Conservation (phyloP, 805 yeast genomes). For the Pichia manshurica region DNA sequence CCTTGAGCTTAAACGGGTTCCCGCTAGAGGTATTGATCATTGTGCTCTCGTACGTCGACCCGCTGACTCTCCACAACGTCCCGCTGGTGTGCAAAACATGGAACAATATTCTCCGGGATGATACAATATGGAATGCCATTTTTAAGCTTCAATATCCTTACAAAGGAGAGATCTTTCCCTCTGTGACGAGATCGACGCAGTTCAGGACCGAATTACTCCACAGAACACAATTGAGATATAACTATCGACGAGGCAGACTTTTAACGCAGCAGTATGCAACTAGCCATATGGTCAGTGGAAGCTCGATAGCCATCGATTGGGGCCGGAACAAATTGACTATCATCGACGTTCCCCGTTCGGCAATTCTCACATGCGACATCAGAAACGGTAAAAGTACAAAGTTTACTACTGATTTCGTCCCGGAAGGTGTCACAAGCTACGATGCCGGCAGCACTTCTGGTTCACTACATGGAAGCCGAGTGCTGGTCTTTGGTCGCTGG, state of each 20-base stretch:
- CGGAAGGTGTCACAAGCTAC: constrained; percentile 29
- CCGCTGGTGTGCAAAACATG: constrained; percentile 45
- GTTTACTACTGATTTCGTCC: constrained; percentile 21
- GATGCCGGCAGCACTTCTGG: constrained; percentile 16
- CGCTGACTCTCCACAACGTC: constrained; percentile 35
- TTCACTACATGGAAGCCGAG: constrained; percentile 17
- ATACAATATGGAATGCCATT: constrained; percentile 43
- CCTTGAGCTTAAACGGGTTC: constrained; percentile 24
- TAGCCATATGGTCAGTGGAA: constrained; percentile 5
- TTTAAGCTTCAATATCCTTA: constrained; percentile 37
- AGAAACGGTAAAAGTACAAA: constrained; percentile 13
- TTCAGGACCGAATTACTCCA: constrained; percentile 45
- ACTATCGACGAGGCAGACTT: constrained; percentile 10
- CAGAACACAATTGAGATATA: constrained; percentile 29
- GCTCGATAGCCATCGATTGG: constrained; percentile 12
- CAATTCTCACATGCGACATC: constrained; percentile 9
- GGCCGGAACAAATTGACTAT: constrained; percentile 9
- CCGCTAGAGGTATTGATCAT: constrained; percentile 43
- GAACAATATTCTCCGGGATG: constrained; percentile 40
- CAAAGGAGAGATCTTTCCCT: constrained; percentile 33
- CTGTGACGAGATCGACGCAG: constrained; percentile 36
- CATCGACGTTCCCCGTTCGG: constrained; percentile 11
- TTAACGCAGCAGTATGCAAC: constrained; percentile 6
- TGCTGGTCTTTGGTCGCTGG: constrained; percentile 30
- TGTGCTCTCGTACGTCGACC: constrained; percentile 42